These are phyloP conservation scores for Crithidia sp. DNA, from an alignment of 208 protist species.

Conservation along the genomic window DNA sequence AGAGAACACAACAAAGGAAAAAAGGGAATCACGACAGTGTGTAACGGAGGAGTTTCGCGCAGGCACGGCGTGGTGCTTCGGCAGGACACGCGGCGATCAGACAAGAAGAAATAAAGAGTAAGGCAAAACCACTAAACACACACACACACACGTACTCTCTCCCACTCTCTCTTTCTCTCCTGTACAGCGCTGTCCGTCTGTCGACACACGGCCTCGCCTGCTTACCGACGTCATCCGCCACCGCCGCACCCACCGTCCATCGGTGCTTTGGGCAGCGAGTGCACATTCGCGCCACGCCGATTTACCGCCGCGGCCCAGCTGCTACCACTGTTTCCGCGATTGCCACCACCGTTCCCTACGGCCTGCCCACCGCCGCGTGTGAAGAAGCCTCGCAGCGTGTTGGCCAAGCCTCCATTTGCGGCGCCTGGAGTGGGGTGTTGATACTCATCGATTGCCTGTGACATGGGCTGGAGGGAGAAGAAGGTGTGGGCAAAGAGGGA, in stretches of 20 bases:
- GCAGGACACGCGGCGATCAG: too few species aligned
- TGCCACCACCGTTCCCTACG: conserved; percentile 20
- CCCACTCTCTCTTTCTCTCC: not conserved
- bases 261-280: conserved; percentile 47
- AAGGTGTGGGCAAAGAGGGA: conserved; percentile 74
- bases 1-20: too few species aligned
- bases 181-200: not conserved
- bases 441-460: conserved; percentile 51
- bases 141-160: too few species aligned
- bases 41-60: too few species aligned
- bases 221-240: conserved; percentile 33
- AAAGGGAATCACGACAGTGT: too few species aligned
- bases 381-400: conserved; percentile 12
- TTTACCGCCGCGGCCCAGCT: conserved; percentile 33
- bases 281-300: conserved; percentile 50
- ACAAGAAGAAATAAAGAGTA: too few species aligned
- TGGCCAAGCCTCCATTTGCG: conserved; percentile 1
- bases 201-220: not conserved
- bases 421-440: conserved; percentile 15
- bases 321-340: conserved; percentile 14
- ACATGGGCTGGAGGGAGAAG: conserved; percentile 54
- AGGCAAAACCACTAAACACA: too few species aligned
- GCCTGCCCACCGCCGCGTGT: conserved; percentile 19
- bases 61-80: too few species aligned
- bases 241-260: conserved; percentile 30